Conservation (phyloP, 192 early-diverging fungal species). For the Coemansia sp. region DNA sequence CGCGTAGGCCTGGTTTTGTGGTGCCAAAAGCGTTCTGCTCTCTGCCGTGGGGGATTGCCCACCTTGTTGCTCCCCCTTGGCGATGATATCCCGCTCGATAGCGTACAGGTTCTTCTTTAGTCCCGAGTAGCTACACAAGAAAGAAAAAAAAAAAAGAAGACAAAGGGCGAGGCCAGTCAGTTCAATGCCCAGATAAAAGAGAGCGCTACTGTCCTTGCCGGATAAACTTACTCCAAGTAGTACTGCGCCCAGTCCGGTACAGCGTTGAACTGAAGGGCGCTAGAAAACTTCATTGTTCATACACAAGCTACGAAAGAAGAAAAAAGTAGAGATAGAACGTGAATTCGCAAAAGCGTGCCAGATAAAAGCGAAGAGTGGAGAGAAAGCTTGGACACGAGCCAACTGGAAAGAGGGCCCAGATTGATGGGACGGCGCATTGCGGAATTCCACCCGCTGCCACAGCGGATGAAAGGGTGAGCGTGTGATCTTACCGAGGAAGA, state of each 20-base stretch:
- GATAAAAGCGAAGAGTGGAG: neutral
- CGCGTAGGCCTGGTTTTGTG: conserved; percentile 40
- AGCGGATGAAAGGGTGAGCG: neutral
- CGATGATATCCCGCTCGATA: conserved; percentile 64
- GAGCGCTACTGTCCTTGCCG: neutral
- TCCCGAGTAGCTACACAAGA: conserved; percentile 56
- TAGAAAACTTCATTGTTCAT: conserved; percentile 85
- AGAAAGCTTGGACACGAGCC: neutral
- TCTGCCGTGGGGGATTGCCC: neutral
- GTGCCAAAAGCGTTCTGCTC: conserved; percentile 30
- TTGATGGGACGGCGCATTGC: neutral
- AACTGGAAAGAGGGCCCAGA: neutral
- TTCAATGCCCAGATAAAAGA: neutral
- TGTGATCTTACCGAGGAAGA: neutral
- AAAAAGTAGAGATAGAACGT: neutral
- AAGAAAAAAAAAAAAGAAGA: neutral
- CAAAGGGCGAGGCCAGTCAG: neutral
- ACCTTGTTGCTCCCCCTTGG: conserved; percentile 16
- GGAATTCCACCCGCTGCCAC: conserved; percentile 1
- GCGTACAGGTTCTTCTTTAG: conserved; percentile 77
- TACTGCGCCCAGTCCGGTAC: conserved; percentile 83
- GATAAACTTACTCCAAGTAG: conserved; percentile 65
- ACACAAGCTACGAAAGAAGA: neutral
- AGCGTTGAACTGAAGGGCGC: conserved; percentile 87
- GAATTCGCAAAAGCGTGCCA: neutral